Percentiles rank a stretch among this genome's conserved stretches.
These are phyloP conservation scores for Tricholoma terreum DNA, from an alignment of 768 basidiomycete species.

Conservation along the genomic window DNA sequence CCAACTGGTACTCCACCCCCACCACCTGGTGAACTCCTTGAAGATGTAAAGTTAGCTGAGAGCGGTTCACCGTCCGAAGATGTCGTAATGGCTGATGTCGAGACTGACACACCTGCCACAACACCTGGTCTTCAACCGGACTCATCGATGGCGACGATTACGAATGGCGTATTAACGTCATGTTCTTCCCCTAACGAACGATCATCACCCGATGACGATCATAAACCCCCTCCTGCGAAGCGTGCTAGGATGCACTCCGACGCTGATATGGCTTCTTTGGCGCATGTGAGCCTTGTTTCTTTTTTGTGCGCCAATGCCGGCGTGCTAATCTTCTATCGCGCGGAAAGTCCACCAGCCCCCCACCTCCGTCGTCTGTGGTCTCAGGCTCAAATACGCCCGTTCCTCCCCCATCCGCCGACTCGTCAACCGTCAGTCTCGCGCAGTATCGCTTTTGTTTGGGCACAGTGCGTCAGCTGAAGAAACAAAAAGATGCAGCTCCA, in stretches of 20 bases:
- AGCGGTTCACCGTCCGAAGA: slow-evolving; percentile 29
- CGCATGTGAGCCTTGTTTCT: slow-evolving; percentile 56
- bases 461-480: slow-evolving; percentile 80
- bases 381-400: slow-evolving; percentile 36
- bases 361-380: slow-evolving; percentile 52
- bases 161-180: slow-evolving; percentile 31
- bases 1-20: slow-evolving; percentile 46
- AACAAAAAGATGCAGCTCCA: slow-evolving; percentile 75
- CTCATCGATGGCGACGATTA: slow-evolving; percentile 35
- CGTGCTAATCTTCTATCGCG: slow-evolving; percentile 36
- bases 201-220: slow-evolving; percentile 45
- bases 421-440: slow-evolving; percentile 52
- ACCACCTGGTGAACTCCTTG: slow-evolving; percentile 37
- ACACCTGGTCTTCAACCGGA: slow-evolving; percentile 39
- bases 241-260: slow-evolving; percentile 74
- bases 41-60: slow-evolving; percentile 62
- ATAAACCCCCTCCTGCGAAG: slow-evolving; percentile 79
- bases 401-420: slow-evolving; percentile 26
- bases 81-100: slow-evolving; percentile 39
- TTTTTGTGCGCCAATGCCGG: slow-evolving; percentile 49
- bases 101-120: slow-evolving; percentile 36
- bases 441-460: slow-evolving; percentile 82
- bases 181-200: slow-evolving; percentile 33
- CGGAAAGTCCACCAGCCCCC: slow-evolving; percentile 70
- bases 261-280: slow-evolving; percentile 68